phyloP scores from a whole-genome alignment of 2,329 filamentous ascomycete species.

The Chalaropsis ovoidea region DNA sequence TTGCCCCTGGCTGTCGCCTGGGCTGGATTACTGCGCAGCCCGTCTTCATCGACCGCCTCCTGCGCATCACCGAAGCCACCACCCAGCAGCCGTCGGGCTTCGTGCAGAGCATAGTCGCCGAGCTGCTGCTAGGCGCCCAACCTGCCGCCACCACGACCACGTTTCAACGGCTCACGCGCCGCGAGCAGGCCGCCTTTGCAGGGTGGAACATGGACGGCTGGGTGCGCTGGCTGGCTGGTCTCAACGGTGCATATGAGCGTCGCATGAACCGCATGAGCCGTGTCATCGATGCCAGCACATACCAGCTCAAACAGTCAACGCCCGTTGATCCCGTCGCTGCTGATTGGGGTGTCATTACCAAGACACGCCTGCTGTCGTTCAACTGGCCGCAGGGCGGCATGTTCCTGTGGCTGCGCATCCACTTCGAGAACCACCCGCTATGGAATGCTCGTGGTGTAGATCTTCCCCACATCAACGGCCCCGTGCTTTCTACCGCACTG shows the following conservation, averaged over 20 bases:
- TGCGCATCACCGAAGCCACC: slow-evolving; percentile 58
- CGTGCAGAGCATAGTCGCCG: slow-evolving; percentile 71
- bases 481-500: slow-evolving; percentile 52
- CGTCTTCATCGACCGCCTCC: slow-evolving; percentile 60
- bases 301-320: slow-evolving; percentile 52
- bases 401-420: slow-evolving; percentile 75
- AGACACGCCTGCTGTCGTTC: slow-evolving; percentile 64
- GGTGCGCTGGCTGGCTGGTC: slow-evolving; percentile 81
- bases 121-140: slow-evolving; percentile 62
- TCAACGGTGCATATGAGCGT: slow-evolving; percentile 73
- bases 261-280: slow-evolving; percentile 73
- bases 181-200: slow-evolving; percentile 40
- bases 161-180: slow-evolving; percentile 37
- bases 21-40: slow-evolving; percentile 88
- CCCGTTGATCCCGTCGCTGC: slow-evolving; percentile 37
- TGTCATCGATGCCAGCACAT: slow-evolving; percentile 58
- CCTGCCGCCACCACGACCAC: slow-evolving; percentile 38
- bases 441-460: slow-evolving; percentile 34
- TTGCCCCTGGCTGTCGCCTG: slow-evolving; percentile 78
- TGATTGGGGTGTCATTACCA: slow-evolving; percentile 67
- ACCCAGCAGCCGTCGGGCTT: slow-evolving; percentile 85
- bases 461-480: slow-evolving; percentile 41
- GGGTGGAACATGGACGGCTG: slow-evolving; percentile 77
- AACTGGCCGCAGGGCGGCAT: slow-evolving; percentile 76
- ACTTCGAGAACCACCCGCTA: slow-evolving; percentile 64